A percentile compares a stretch with the other conserved stretches of the same genome.
These are phyloP conservation scores for Babesia bovis DNA, from an alignment of 169 alveolate species.

Conservation along the genomic window DNA sequence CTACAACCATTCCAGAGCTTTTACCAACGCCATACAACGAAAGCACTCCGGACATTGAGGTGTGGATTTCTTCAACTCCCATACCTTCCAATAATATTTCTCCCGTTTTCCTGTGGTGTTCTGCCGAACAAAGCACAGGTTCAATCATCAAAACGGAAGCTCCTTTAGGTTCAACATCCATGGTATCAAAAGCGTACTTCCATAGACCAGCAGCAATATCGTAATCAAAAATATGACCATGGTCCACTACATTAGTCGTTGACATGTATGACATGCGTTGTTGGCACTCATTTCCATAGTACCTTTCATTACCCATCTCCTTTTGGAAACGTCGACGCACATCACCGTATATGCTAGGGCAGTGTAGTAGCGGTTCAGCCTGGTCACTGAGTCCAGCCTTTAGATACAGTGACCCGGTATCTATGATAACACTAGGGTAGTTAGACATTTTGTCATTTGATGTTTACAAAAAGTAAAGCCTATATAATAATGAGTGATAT, in stretches of 20 bases:
- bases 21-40: constrained; percentile 86
- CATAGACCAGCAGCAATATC: constrained; percentile 38
- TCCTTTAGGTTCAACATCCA: constrained; percentile 38
- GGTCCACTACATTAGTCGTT: constrained; percentile 66
- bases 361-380: constrained; percentile 20
- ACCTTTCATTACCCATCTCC: constrained; percentile 21
- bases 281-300: constrained; percentile 66
- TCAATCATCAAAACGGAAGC: constrained; percentile 68
- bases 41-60: constrained; percentile 82
- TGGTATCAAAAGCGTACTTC: constrained; percentile 33
- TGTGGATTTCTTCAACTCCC: constrained; percentile 77
- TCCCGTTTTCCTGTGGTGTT: constrained; percentile 73
- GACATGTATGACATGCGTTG: constrained; percentile 57
- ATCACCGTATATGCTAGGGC: constrained; percentile 39
- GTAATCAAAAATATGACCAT: constrained; percentile 61
- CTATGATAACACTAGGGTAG: constrained; percentile 46
- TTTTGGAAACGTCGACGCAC: constrained; percentile 21
- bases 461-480: too few relatives aligned
- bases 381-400: constrained; percentile 58
- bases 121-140: constrained; percentile 70
- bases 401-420: constrained; percentile 50
- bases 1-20: constrained; percentile 85
- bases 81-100: constrained; percentile 84
- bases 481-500: too few relatives aligned
- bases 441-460: constrained; percentile 31